Base-by-base conservation (phyloP, 257 asterid genomes). In the Datura wrightii region DNA sequence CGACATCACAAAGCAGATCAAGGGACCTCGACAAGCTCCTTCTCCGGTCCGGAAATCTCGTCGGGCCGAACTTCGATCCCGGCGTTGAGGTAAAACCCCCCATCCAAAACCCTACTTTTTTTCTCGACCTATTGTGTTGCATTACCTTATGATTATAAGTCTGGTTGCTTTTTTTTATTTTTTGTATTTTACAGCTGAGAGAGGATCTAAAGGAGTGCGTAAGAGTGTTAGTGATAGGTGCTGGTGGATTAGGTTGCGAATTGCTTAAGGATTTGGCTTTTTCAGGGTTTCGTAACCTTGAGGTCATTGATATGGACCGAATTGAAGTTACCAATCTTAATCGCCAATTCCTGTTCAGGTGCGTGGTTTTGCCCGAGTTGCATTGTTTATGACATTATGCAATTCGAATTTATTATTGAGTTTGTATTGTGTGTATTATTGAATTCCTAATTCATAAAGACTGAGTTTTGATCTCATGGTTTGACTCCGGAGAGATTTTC, bases 181-280 rank as follows among this genome's bases (percentile, higher is more conserved):
- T 24, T 24, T 1, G 0, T 24, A 69, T 80, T 36, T 15, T 82
- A 85, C 84, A 97, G 99, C 89, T 95, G 91, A 92, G 98, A 71
- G 97, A 91, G 59, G 99, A 92, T 85, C 84, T 97, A 44, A 95
- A 91, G 88, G 97, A 94, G 88, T 91, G 85, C 86, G 95, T 86
- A 82, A 97, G 85, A 80, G 94, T 95, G 56, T 90, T 97, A 94
- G 98, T 95, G 90, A 97, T 95, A 81, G 99, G 99, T 55, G 98
- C 98, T 18, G 99, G 98, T 86, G 99, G 99, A 59, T 92, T 97
- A 89, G 99, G 99, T 82, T 95, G 98, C 88, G 99, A 97, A 83
- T 91, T 97, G 93, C 93, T 95, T 1, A 95, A 97, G 92, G 99
- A 97, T 85, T 91, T 97, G 94, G 98, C 99, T 24, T 86, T 97